Evolutionary conservation across 2,329 filamentous ascomycete species (phyloP).

Genomic region (Aspergillus novoparasiticus): DNA sequence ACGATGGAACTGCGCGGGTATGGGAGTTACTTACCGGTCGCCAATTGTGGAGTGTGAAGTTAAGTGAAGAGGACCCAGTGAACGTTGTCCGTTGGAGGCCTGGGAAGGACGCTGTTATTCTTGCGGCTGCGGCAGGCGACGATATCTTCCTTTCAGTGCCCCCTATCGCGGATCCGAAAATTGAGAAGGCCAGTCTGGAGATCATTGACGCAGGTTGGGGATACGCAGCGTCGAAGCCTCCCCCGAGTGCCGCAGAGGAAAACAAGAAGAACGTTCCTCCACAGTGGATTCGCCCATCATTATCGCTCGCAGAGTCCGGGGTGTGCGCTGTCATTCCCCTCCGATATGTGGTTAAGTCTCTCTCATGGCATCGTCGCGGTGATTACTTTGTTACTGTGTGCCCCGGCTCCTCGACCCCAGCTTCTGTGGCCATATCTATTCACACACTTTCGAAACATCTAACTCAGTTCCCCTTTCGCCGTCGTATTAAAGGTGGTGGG

Average conservation of each 20-base stretch:
- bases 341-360: conserved; percentile 77
- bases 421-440: conserved; percentile 74
- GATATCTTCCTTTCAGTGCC: conserved; percentile 84
- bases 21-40: conserved; percentile 87
- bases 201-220: conserved; percentile 89
- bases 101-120: conserved; percentile 73
- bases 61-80: conserved; percentile 77
- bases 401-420: conserved; percentile 58
- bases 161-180: conserved; percentile 68
- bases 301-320: conserved; percentile 70
- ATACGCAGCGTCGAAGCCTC: conserved; percentile 68
- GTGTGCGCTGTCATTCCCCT: conserved; percentile 81
- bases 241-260: conserved; percentile 51
- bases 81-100: conserved; percentile 90
- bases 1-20: conserved; percentile 88
- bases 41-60: conserved; percentile 80
- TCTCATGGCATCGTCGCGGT: conserved; percentile 91
- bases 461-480: conserved; percentile 90
- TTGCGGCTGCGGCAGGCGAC: conserved; percentile 83
- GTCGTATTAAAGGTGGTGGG: conserved; percentile 67
- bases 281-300: conserved; percentile 79
- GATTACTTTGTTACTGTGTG: conserved; percentile 95
- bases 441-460: conserved; percentile 94
- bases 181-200: conserved; percentile 73
- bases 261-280: conserved; percentile 73